phyloP scores from a whole-genome alignment of 2,329 filamentous ascomycete genomes.

The Aspergillus clavatus region DNA sequence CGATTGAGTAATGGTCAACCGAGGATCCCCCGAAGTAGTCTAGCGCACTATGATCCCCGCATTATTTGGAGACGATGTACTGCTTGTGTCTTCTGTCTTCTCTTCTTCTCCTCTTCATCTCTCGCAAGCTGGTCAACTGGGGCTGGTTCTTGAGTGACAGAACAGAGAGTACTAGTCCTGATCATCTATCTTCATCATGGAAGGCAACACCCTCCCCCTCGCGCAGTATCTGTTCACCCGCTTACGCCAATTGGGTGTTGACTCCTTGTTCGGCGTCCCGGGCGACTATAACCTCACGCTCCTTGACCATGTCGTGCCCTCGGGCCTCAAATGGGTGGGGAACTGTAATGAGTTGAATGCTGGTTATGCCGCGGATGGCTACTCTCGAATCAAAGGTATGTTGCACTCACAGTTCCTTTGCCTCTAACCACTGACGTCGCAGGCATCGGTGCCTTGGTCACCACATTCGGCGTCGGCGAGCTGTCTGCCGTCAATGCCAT shows the following conservation, averaged over 20 bases:
- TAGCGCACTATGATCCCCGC: background rate
- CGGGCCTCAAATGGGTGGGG: conserved; percentile 58
- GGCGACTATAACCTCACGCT: conserved; percentile 66
- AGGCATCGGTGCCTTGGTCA: conserved; percentile 25
- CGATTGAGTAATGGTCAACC: background rate
- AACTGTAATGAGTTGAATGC: conserved; percentile 72
- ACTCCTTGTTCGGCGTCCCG: conserved; percentile 62
- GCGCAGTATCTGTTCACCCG: conserved; percentile 59
- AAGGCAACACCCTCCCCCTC: conserved; percentile 15
- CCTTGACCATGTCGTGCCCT: conserved; percentile 60
- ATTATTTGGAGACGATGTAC: background rate
- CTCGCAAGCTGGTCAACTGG: background rate
- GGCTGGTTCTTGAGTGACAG: background rate
- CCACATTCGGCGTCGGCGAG: conserved; percentile 56
- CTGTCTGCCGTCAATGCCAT: conserved; percentile 67
- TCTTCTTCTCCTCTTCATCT: background rate
- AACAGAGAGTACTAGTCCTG: background rate
- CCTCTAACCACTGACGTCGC: background rate
- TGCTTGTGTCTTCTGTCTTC: background rate
- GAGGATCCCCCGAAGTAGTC: background rate
- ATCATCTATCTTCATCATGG: background rate
- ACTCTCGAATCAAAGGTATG: conserved; percentile 39
- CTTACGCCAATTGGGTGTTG: conserved; percentile 59
- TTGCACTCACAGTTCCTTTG: background rate
- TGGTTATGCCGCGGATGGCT: conserved; percentile 41